phyloP scores from a whole-genome alignment of 1,284 basidiomycete species.

The Boletus coffeatus region DNA sequence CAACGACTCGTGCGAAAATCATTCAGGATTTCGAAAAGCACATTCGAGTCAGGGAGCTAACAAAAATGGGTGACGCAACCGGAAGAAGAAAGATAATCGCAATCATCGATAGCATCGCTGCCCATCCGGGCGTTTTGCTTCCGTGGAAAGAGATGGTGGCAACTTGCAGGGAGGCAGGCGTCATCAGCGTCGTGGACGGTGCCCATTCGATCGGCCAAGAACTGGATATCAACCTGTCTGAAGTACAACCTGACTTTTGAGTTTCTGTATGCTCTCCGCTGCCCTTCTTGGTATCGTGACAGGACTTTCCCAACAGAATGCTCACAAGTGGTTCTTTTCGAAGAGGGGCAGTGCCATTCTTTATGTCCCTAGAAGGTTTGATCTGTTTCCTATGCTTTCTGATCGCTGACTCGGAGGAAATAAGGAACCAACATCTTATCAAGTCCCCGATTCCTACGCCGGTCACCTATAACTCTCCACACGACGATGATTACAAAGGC shows the following conservation, averaged over 20 bases:
- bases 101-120: slow-evolving; percentile 69
- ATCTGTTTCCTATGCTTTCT: background rate
- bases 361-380: slow-evolving; percentile 73
- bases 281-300: background rate
- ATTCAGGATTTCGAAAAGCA: slow-evolving; percentile 48
- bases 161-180: slow-evolving; percentile 63
- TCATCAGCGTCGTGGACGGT: slow-evolving; percentile 73
- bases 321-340: slow-evolving; percentile 80
- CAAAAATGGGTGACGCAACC: slow-evolving; percentile 12
- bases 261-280: slow-evolving; percentile 48
- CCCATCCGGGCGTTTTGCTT: slow-evolving; percentile 61
- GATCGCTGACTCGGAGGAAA: no score
- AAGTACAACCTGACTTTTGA: slow-evolving; percentile 73
- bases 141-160: slow-evolving; percentile 79
- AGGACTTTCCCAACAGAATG: slow-evolving; percentile 43
- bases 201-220: slow-evolving; percentile 81
- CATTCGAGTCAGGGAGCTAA: slow-evolving; percentile 28
- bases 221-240: slow-evolving; percentile 52
- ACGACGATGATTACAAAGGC: slow-evolving; percentile 27
- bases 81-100: slow-evolving; percentile 53
- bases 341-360: slow-evolving; percentile 71
- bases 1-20: slow-evolving; percentile 57
- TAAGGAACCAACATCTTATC: no score
- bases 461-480: slow-evolving; percentile 45
- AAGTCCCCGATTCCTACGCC: slow-evolving; percentile 58